phyloP scores from a whole-genome alignment of 2,329 filamentous ascomycete species.

The Mycosphaerella sp. region DNA sequence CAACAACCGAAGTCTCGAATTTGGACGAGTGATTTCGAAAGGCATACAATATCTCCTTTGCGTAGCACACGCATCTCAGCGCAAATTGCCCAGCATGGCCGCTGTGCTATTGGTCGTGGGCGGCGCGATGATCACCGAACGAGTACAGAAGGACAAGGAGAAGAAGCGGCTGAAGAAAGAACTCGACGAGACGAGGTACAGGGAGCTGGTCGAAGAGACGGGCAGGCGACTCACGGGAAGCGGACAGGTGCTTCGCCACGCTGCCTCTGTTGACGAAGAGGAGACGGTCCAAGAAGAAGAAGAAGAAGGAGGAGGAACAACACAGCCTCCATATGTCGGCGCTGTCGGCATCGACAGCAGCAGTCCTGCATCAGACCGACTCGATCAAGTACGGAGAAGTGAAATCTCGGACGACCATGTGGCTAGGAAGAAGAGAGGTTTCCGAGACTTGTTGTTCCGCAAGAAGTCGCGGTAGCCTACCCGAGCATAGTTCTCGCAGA shows the following conservation, averaged over 20 bases:
- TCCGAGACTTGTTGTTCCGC: not conserved
- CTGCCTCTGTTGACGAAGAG: conserved; percentile 1
- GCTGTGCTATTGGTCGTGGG: conserved; percentile 25
- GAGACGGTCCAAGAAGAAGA: conserved; percentile 5
- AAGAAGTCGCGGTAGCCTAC: not conserved
- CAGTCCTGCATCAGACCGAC: too few relatives aligned
- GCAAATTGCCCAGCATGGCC: too few relatives aligned
- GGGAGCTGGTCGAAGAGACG: conserved; percentile 26
- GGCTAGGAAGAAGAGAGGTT: not conserved
- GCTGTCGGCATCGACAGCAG: too few relatives aligned
- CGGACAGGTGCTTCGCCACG: conserved; percentile 2
- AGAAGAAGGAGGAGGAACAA: too few relatives aligned
- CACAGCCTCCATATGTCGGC: not conserved
- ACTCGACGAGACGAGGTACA: conserved; percentile 21
- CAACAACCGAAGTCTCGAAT: too few relatives aligned
- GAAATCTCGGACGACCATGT: too few relatives aligned
- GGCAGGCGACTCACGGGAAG: conserved; percentile 13
- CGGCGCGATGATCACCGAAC: conserved; percentile 21
- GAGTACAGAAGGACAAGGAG: conserved; percentile 23
- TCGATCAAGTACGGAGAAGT: too few relatives aligned
- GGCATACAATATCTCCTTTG: too few relatives aligned
- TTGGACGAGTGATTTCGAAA: too few relatives aligned
- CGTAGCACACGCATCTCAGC: too few relatives aligned
- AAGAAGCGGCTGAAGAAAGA: conserved; percentile 22
- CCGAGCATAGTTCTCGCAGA: too few relatives aligned